Evolutionary conservation across 2,329 filamentous ascomycete species (phyloP).

Genomic region (Exophiala aquamarina): DNA sequence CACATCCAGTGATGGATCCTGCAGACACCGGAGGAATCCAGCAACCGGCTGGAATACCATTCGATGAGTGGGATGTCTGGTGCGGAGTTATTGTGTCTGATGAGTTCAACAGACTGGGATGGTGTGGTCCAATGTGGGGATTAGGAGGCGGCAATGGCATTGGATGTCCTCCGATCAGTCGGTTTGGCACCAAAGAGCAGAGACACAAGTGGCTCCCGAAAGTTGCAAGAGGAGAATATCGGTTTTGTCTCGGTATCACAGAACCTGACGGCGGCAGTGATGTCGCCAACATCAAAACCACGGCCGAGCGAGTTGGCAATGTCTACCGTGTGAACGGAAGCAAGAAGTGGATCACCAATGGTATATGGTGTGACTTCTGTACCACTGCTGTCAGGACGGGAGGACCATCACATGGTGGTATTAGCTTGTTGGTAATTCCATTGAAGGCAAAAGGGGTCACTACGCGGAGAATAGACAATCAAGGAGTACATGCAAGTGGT

Average conservation of each 20-base stretch:
- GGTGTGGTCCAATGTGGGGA: constrained; percentile 58
- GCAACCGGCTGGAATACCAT: constrained; percentile 66
- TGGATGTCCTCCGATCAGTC: constrained; percentile 68
- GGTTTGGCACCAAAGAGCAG: constrained; percentile 63
- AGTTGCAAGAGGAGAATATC: constrained; percentile 63
- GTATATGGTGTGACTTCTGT: constrained; percentile 67
- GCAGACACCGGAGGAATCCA: constrained; percentile 62
- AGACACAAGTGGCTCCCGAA: constrained; percentile 68
- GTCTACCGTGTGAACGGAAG: constrained; percentile 69
- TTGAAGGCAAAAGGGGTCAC: constrained; percentile 67
- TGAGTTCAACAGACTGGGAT: constrained; percentile 67
- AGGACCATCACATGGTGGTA: constrained; percentile 64
- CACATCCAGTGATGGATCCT: constrained; percentile 68
- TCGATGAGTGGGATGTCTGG: constrained; percentile 73
- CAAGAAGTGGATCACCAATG: constrained; percentile 81
- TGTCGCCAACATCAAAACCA: constrained; percentile 71
- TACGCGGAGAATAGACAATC: constrained; percentile 68
- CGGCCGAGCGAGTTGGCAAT: constrained; percentile 65
- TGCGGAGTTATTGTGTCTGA: constrained; percentile 70
- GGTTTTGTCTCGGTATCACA: constrained; percentile 75
- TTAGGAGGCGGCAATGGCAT: constrained; percentile 68
- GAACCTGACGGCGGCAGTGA: constrained; percentile 74
- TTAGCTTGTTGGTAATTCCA: constrained; percentile 69
- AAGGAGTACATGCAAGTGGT: constrained; percentile 66
- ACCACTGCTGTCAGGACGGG: constrained; percentile 74